phyloP scores from a whole-genome alignment of 371 early-diverging fungal species.

The Mucor irregularis region DNA sequence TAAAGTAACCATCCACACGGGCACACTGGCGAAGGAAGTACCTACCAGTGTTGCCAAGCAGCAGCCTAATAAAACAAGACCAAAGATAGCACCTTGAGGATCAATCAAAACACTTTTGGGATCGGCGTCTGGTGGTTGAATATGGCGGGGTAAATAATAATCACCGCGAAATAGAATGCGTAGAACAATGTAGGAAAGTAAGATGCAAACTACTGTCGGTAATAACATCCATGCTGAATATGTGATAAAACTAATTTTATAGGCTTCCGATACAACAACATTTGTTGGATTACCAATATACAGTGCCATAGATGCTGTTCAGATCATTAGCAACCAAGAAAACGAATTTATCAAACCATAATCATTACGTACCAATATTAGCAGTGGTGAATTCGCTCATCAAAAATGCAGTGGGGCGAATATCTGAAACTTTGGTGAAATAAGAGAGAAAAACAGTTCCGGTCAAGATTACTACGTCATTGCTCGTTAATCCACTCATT shows the following conservation, averaged over 20 bases:
- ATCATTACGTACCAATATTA: slow-evolving; percentile 52
- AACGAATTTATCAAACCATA: too few species aligned
- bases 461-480: slow-evolving; percentile 82
- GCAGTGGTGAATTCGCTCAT: slow-evolving; percentile 73
- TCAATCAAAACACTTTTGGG: slow-evolving; percentile 59
- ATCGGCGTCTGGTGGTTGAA: slow-evolving; percentile 49
- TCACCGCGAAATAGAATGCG: slow-evolving; percentile 49
- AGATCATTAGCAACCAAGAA: too few species aligned
- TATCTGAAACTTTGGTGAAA: slow-evolving; percentile 64
- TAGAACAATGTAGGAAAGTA: slow-evolving; percentile 54
- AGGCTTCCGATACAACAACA: slow-evolving; percentile 81
- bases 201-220: slow-evolving; percentile 63
- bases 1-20: slow-evolving; percentile 71
- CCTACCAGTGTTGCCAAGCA: slow-evolving; percentile 62
- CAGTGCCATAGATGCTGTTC: slow-evolving; percentile 79
- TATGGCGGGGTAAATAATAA: slow-evolving; percentile 48
- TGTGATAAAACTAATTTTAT: slow-evolving; percentile 65
- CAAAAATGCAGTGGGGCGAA: slow-evolving; percentile 64
- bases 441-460: slow-evolving; percentile 79
- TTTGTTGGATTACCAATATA: slow-evolving; percentile 89
- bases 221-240: slow-evolving; percentile 83
- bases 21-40: slow-evolving; percentile 63
- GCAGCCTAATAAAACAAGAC: slow-evolving; percentile 44
- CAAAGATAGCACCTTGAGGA: slow-evolving; percentile 60
- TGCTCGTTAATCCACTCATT: slow-evolving; percentile 76